Percentiles rank a stretch among this genome's conserved stretches.
These are phyloP conservation scores for Schwanniomyces pseudopolymorphus DNA, from an alignment of 805 yeast genomes.

Conservation along the genomic window DNA sequence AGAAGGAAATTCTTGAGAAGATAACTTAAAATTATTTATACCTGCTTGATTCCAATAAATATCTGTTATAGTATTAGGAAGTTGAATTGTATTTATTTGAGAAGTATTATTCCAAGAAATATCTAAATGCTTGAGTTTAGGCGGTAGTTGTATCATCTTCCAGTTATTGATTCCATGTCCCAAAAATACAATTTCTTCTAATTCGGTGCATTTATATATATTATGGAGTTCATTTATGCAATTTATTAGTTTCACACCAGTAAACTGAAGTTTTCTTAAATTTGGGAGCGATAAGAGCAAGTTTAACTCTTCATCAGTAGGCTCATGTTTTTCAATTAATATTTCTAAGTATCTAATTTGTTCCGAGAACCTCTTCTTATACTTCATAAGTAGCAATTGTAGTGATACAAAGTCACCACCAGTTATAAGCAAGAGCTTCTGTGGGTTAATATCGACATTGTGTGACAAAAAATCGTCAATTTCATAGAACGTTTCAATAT, in stretches of 20 bases:
- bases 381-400: slow-evolving; percentile 20
- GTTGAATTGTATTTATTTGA: slow-evolving; percentile 19
- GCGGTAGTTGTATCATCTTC: slow-evolving; percentile 27
- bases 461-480: slow-evolving; percentile 30
- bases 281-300: slow-evolving; percentile 24
- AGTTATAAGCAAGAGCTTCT: slow-evolving; percentile 23
- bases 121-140: slow-evolving; percentile 25
- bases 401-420: slow-evolving; percentile 32
- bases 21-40: slow-evolving; percentile 11
- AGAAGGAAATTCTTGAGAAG: slow-evolving; percentile 15
- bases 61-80: slow-evolving; percentile 22
- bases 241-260: slow-evolving; percentile 17
- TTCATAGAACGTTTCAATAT: slow-evolving; percentile 26
- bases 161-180: slow-evolving; percentile 33
- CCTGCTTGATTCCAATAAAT: slow-evolving; percentile 33
- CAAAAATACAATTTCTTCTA: slow-evolving; percentile 29
- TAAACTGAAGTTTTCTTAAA: slow-evolving; percentile 29
- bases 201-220: slow-evolving; percentile 10
- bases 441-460: slow-evolving; percentile 29
- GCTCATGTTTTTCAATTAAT: slow-evolving; percentile 25
- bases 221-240: slow-evolving; percentile 3
- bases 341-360: slow-evolving; percentile 22
- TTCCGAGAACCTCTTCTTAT: slow-evolving; percentile 13
- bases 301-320: slow-evolving; percentile 16
- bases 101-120: slow-evolving; percentile 33